These are phyloP conservation scores for Lasiodiplodia sp. DNA, from an alignment of 2,329 filamentous ascomycete genomes.

Conservation along the genomic window DNA sequence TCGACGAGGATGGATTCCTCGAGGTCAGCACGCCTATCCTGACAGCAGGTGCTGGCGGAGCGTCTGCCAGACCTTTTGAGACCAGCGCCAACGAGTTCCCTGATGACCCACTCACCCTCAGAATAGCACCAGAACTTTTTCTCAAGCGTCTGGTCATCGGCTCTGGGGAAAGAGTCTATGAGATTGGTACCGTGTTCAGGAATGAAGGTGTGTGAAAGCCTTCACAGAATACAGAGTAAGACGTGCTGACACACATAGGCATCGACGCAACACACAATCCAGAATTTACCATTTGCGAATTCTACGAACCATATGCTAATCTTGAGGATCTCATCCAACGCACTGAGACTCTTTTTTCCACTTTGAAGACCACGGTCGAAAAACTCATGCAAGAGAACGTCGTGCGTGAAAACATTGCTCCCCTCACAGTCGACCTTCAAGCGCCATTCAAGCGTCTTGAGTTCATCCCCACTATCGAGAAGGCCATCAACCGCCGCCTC, in stretches of 20 bases:
- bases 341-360: slow-evolving; percentile 75
- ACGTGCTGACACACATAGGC: slow-evolving; percentile 42
- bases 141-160: slow-evolving; percentile 91
- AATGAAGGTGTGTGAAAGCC: slow-evolving; percentile 74
- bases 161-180: slow-evolving; percentile 87
- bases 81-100: slow-evolving; percentile 80
- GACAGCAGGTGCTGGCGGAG: slow-evolving; percentile 82
- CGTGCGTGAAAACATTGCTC: slow-evolving; percentile 42
- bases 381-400: slow-evolving; percentile 58
- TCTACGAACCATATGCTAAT: slow-evolving; percentile 86
- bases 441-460: slow-evolving; percentile 70
- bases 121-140: slow-evolving; percentile 95
- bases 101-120: slow-evolving; percentile 74
- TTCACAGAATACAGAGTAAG: not conserved
- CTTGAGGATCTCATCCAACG: slow-evolving; percentile 75
- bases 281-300: slow-evolving; percentile 97
- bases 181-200: slow-evolving; percentile 90
- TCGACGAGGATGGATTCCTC: slow-evolving; percentile 75
- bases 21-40: slow-evolving; percentile 94
- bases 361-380: slow-evolving; percentile 40
- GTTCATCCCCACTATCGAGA: slow-evolving; percentile 82
- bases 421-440: slow-evolving; percentile 54
- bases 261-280: slow-evolving; percentile 92
- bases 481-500: slow-evolving; percentile 68
- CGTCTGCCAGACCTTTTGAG: slow-evolving; percentile 83